A percentile compares a stretch with the other conserved stretches of the same genome.
Evolutionary conservation across 257 asterid species (phyloP).

Genomic region (Voacanga thouarsii): DNA sequence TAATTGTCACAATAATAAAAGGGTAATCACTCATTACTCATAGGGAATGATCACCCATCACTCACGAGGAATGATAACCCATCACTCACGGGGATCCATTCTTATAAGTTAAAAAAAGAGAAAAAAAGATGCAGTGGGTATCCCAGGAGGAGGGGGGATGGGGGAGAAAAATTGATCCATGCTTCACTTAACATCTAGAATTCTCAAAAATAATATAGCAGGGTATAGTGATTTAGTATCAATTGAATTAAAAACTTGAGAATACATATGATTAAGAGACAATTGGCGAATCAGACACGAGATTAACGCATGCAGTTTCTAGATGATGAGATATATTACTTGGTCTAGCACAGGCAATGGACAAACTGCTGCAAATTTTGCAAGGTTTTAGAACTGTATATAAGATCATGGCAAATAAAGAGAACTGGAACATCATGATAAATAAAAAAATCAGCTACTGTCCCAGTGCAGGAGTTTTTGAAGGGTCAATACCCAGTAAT

Average conservation of each 20-base stretch:
- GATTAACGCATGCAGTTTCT: neutral
- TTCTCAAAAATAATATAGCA: too few species aligned
- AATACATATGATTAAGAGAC: neutral
- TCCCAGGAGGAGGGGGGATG: too few species aligned
- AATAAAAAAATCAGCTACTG: neutral
- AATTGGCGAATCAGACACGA: neutral
- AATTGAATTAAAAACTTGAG: neutral
- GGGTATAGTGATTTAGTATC: neutral
- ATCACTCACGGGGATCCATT: too few species aligned
- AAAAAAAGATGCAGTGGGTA: too few species aligned
- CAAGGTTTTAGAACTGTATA: neutral
- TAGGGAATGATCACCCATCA: too few species aligned
- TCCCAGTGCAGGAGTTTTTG: constrained; percentile 46
- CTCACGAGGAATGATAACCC: too few species aligned
- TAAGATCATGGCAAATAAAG: neutral
- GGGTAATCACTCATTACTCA: too few species aligned
- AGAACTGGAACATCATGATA: neutral
- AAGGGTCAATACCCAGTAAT: constrained; percentile 35
- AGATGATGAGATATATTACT: too few species aligned
- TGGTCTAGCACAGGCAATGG: neutral
- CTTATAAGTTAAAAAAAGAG: too few species aligned
- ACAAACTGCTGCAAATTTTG: neutral
- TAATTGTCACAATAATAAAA: too few species aligned
- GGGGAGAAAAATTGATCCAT: too few species aligned
- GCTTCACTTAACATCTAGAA: too few species aligned